Evolutionary conservation across 2,329 filamentous ascomycete genomes (phyloP), one percentile per base, ranked within the genome.

Genomic region (Exserohilum rostratum): DNA sequence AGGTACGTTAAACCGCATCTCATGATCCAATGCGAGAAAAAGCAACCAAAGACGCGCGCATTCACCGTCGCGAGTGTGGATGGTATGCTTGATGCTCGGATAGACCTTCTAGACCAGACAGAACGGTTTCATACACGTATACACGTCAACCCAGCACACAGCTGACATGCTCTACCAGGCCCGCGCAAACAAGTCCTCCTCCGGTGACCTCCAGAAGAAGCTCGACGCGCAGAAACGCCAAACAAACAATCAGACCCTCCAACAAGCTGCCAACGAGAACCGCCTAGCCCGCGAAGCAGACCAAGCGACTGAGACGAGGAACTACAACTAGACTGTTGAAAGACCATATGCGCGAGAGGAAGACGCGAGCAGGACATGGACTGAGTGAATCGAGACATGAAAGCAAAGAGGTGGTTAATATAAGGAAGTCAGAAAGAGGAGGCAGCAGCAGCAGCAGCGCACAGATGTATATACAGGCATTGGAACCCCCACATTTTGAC

Each of bases 141-240:
- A n/a, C n/a, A n/a, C n/a, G n/a, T n/a, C n/a, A n/a, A n/a, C n/a
- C n/a, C n/a, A n/a, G n/a, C n/a, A n/a, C 13, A 30, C 4, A 1
- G 30, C 65, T 64, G 57, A 65, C 59, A 49, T 38, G 13, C 22
- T 22, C 29, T 20, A 18, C 43, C 64, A 92, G 89, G 87, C 88
- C 70, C 84, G 90, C 61, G 87, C 86, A 17, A 85, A 87, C 64
- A 83, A 84, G 30, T 72, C 81, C 42, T 77, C 75, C 55, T 57
- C 69, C 79, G 75, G 77, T 78, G 86, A 65, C 87, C 64, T 75
- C 15, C 70, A 68, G 20, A 71, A 90, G 29, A 87, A 92, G 70
- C 80, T 96, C 12, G 84, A 87, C 50, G 87, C 87, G 31, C 90
- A 96, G 77, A 90, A 89, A 78, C 87, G 85, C 65, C 86, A 90